Evolutionary conservation across 805 yeast species (phyloP).

Genomic region (Ogataea neopini): DNA sequence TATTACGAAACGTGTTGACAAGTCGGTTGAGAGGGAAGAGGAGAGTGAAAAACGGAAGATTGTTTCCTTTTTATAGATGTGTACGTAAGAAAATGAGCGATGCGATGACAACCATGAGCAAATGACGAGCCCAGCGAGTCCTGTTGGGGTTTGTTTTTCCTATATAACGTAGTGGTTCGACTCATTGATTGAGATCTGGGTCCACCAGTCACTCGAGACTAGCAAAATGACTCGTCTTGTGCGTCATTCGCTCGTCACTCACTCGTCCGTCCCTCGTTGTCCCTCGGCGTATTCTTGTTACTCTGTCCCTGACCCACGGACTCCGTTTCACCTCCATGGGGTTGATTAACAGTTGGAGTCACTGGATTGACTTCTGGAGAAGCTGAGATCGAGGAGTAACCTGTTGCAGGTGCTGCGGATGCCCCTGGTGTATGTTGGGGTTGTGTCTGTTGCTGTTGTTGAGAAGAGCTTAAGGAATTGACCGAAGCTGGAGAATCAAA

Average conservation of each 20-base stretch:
- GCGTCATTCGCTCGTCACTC: neutral
- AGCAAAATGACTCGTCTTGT: no score
- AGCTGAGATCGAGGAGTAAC: constrained; percentile 6
- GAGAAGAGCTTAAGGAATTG: constrained; percentile 12
- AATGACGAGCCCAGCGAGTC: neutral
- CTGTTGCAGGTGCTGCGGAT: constrained; percentile 2
- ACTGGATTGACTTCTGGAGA: constrained; percentile 13
- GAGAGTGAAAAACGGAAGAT: neutral
- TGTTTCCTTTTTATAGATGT: constrained; percentile 1
- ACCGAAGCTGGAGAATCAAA: constrained; percentile 6
- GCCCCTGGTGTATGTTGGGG: neutral
- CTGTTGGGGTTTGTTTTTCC: no score
- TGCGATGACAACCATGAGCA: neutral
- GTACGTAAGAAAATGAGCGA: neutral
- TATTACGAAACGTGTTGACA: no score
- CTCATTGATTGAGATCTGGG: no score
- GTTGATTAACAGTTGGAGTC: constrained; percentile 7
- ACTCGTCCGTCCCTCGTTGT: neutral
- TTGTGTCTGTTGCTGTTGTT: neutral
- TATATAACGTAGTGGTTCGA: no score
- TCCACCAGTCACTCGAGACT: no score
- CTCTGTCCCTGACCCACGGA: no score
- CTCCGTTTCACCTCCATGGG: constrained; percentile 1
- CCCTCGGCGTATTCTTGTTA: neutral
- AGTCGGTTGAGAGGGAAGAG: neutral